Evolutionary conservation across 2,329 filamentous ascomycete genomes (phyloP).

Genomic region (Aplosporella prunicola): DNA sequence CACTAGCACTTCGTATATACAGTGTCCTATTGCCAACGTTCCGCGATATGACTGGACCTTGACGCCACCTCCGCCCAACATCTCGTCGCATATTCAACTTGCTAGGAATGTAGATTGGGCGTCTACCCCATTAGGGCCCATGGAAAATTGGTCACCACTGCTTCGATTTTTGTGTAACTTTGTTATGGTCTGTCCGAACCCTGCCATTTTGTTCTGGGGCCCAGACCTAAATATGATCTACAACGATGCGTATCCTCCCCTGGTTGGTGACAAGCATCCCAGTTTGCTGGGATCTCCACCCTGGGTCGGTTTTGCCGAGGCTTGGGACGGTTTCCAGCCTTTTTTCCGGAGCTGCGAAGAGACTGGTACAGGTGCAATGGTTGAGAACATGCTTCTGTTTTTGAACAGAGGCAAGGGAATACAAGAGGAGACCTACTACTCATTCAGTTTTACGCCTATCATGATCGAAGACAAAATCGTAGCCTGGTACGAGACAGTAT

Average conservation of each 20-base stretch:
- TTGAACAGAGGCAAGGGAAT: slow-evolving; percentile 6
- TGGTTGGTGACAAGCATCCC: slow-evolving; percentile 65
- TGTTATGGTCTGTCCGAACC: slow-evolving; percentile 48
- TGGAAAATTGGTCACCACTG: slow-evolving; percentile 58
- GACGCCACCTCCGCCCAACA: slow-evolving; percentile 15
- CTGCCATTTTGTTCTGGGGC: slow-evolving; percentile 46
- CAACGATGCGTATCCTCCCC: slow-evolving; percentile 56
- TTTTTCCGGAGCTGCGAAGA: slow-evolving; percentile 8
- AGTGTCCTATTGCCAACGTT: slow-evolving; percentile 1
- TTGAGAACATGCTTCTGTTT: slow-evolving; percentile 11
- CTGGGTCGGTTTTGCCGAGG: slow-evolving; percentile 54
- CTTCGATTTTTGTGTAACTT: slow-evolving; percentile 67
- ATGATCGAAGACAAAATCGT: slow-evolving; percentile 10
- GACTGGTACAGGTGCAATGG: slow-evolving; percentile 9
- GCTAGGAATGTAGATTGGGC: slow-evolving; percentile 63
- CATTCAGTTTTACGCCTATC: slow-evolving; percentile 11
- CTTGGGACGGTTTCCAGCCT: slow-evolving; percentile 54
- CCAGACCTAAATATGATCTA: slow-evolving; percentile 60
- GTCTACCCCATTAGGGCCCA: slow-evolving; percentile 60
- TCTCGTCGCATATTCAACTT: slow-evolving; percentile 61
- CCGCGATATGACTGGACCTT: slow-evolving; percentile 11
- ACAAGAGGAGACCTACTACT: slow-evolving; percentile 12
- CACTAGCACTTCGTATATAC: slow-evolving; percentile 4
- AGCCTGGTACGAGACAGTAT: slow-evolving; percentile 7
- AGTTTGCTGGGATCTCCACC: slow-evolving; percentile 59